Evolutionary conservation across 2,329 filamentous ascomycete genomes (phyloP), one percentile per base, ranked within the genome.

Genomic region (Claviceps capensis): DNA sequence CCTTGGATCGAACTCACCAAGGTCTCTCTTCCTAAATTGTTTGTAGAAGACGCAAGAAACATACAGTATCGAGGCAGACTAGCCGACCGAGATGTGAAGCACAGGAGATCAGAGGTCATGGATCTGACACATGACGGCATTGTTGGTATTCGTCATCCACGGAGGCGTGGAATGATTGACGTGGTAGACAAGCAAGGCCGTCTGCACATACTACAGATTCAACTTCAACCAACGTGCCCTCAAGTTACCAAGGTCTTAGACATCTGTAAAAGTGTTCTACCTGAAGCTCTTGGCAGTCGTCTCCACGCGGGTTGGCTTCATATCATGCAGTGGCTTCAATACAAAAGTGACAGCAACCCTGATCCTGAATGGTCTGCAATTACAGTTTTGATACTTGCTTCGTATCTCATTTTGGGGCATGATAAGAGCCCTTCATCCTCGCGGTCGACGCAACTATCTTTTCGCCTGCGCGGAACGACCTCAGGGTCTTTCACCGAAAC

Each of bases 221-320:
- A 80, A 54, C 74, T 91, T 53, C 76, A 84, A 55, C 84, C 86
- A 11, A 72, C 70, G 14, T 81, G 78, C 49, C 70, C 73, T n/a
- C 73, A 83, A 49, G 82, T 86, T 5, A 72, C 71, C 30, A 79
- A 73, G 51, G 69, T 82, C 8, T 68, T 90, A 8, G 72, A 78
- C 36, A 69, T 79, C 16, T 84, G 83, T 61, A 77, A 77, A 53
- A 81, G 83, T 56, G 75, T 85, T 37, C 64, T 89, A 30, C 78
- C 79, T 6, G 70, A 79, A 19, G 71, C 74, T 0, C 72, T 77
- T 42, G 79, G 68, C 54, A 83, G 72, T 69, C 85, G 72, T 26
- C 67, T 88, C 9, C 68, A 86, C 52, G 75, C 82, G 9, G 80
- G 77, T 2, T 90, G 86, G 84, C 86, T 85, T 77, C 82, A 87